Conservation (phyloP, 345 rosid species). For the Aegle marmelos region DNA sequence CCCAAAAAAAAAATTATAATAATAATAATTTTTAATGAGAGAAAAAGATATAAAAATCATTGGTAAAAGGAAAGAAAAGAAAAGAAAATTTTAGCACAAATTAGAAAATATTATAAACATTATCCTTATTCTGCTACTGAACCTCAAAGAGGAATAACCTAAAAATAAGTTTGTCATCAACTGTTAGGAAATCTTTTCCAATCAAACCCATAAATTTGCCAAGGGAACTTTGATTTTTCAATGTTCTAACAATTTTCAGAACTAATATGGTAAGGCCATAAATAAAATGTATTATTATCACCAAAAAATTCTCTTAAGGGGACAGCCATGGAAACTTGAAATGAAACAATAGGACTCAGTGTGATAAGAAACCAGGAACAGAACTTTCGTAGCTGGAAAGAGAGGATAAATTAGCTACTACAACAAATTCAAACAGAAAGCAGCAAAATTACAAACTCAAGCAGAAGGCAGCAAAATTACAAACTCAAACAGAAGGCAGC, state of each 20-base stretch:
- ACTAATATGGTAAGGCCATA: not conserved
- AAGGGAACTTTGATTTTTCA: not conserved
- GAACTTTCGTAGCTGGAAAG: not conserved
- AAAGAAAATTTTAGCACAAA: not conserved
- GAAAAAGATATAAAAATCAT: not conserved
- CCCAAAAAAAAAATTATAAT: not conserved
- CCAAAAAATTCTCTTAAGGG: not conserved
- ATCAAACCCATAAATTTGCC: not conserved
- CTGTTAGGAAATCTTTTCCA: not conserved
- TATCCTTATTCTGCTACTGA: not conserved
- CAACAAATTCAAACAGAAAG: no score
- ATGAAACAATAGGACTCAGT: not conserved
- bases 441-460: no score
- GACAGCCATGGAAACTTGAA: not conserved
- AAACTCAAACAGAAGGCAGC: constrained; percentile 15
- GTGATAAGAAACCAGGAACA: not conserved
- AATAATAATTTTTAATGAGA: not conserved
- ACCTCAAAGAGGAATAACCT: not conserved
- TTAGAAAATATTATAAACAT: not conserved
- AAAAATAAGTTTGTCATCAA: not conserved
- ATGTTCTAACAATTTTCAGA: not conserved
- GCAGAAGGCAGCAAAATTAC: no score
- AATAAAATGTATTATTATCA: not conserved
- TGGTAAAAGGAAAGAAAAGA: not conserved
- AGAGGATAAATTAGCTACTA: not conserved